Percentiles rank a stretch among this genome's conserved stretches.
Conservation (phyloP, 2,329 filamentous ascomycete species). For the Xylariales sp. region DNA sequence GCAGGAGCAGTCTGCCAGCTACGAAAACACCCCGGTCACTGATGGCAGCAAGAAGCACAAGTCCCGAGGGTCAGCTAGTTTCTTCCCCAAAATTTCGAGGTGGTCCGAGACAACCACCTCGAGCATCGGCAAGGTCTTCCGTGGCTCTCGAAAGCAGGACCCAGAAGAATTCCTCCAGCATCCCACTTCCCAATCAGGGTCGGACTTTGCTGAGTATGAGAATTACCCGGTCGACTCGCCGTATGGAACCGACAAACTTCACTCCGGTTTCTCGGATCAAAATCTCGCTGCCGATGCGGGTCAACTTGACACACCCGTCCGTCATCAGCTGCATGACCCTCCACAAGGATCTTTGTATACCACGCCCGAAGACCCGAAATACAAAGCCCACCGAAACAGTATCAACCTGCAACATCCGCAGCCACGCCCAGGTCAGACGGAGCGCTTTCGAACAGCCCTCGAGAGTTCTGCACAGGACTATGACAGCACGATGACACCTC, state of each 20-base stretch:
- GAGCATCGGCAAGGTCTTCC: conserved; percentile 74
- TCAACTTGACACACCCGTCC: conserved; percentile 13
- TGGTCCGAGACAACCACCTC: conserved; percentile 97
- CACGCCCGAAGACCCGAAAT: conserved; percentile 68
- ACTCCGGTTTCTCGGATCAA: conserved; percentile 51
- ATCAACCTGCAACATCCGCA: conserved; percentile 77
- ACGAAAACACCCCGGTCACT: conserved; percentile 73
- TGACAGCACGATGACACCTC: conserved; percentile 55
- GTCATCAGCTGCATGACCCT: conserved; percentile 24
- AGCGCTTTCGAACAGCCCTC: conserved; percentile 68
- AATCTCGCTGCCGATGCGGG: conserved; percentile 31
- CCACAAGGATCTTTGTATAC: conserved; percentile 50
- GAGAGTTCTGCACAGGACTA: conserved; percentile 70
- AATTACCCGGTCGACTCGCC: conserved; percentile 52
- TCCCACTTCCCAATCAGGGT: conserved; percentile 70
- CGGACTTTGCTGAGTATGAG: conserved; percentile 67
- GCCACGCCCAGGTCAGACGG: conserved; percentile 67
- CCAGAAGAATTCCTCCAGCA: conserved; percentile 57
- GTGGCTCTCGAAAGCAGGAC: conserved; percentile 59
- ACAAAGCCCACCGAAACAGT: conserved; percentile 77
- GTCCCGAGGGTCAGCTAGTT: conserved; percentile 71
- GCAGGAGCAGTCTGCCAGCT: conserved; percentile 52
- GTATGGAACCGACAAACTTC: conserved; percentile 58
- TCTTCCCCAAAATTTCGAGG: conserved; percentile 88
- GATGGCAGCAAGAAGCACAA: conserved; percentile 86